phyloP scores from a whole-genome alignment of 352 stramenopile genomes.

The Phytophthora rubi region DNA sequence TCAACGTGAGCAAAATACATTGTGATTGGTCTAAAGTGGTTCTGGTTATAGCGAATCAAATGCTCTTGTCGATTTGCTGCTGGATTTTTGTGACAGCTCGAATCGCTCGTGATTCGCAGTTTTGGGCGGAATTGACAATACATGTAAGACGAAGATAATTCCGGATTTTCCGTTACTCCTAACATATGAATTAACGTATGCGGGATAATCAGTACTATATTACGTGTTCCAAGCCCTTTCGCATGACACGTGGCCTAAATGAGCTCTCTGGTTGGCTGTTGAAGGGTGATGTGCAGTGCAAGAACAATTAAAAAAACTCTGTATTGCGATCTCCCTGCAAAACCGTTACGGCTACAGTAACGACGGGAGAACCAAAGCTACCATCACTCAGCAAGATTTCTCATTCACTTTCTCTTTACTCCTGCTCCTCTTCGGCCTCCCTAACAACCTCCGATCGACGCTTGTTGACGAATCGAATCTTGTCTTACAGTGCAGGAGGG shows the following conservation, averaged over 20 bases:
- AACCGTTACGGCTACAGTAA: background rate
- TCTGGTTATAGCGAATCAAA: too few species aligned
- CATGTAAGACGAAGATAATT: background rate
- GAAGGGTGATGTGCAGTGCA: background rate
- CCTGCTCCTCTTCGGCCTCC: background rate
- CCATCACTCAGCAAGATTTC: conserved; percentile 9
- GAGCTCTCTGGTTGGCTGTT: background rate
- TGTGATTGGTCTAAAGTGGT: too few species aligned
- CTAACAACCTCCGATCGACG: background rate
- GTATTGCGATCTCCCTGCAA: conserved; percentile 14
- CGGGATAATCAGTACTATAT: conserved; percentile 10
- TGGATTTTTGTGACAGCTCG: too few species aligned
- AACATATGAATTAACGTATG: background rate
- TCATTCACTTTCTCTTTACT: background rate
- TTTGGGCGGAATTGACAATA: too few species aligned
- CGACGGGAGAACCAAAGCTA: background rate
- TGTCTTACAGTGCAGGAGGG: conserved; percentile 13
- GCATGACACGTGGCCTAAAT: background rate
- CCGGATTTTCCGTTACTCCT: background rate
- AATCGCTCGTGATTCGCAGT: too few species aligned
- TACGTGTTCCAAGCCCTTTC: conserved; percentile 8
- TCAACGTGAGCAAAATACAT: too few species aligned
- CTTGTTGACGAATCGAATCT: conserved; percentile 16
- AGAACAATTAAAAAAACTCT: background rate
- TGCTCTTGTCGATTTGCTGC: too few species aligned